Percentiles rank a stretch among this genome's conserved stretches.
phyloP scores from a whole-genome alignment of 495 filamentous ascomycete genomes.

The Darksidea phi region DNA sequence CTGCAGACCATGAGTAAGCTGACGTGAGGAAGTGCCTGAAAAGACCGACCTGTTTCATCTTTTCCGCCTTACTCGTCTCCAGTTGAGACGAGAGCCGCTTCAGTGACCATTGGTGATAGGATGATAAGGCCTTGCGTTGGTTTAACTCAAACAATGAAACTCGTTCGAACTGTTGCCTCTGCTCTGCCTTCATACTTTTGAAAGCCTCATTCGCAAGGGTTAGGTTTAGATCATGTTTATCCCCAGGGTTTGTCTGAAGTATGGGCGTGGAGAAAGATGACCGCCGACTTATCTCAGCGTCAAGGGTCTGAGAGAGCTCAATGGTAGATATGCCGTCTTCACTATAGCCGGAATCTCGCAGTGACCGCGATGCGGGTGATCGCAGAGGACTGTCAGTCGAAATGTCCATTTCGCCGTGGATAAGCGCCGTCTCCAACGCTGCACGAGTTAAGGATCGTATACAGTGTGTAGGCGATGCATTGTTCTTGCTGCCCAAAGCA shows the following conservation, averaged over 20 bases:
- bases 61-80: conserved; percentile 14
- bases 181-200: conserved; percentile 14
- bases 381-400: neutral
- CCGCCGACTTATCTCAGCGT: too few species aligned
- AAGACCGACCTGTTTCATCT: conserved; percentile 22
- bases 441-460: conserved; percentile 15
- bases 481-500: conserved; percentile 11
- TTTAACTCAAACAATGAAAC: conserved; percentile 28
- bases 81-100: conserved; percentile 14
- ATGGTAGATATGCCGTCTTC: conserved; percentile 17
- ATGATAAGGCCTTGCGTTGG: conserved; percentile 24
- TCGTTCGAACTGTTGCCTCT: conserved; percentile 26
- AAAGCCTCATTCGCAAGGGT: conserved; percentile 25
- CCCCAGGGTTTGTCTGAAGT: neutral
- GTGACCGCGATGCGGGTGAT: neutral
- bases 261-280: neutral
- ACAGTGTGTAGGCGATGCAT: conserved; percentile 19
- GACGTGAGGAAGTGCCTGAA: neutral
- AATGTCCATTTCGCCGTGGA: conserved; percentile 19
- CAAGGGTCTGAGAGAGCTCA: neutral
- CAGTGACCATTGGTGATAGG: conserved; percentile 14
- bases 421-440: conserved; percentile 19
- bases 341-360: conserved; percentile 16
- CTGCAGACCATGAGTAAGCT: conserved; percentile 18
- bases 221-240: conserved; percentile 6